Conservation (phyloP, 2,329 filamentous ascomycete species). For the Didymella pinodella region DNA sequence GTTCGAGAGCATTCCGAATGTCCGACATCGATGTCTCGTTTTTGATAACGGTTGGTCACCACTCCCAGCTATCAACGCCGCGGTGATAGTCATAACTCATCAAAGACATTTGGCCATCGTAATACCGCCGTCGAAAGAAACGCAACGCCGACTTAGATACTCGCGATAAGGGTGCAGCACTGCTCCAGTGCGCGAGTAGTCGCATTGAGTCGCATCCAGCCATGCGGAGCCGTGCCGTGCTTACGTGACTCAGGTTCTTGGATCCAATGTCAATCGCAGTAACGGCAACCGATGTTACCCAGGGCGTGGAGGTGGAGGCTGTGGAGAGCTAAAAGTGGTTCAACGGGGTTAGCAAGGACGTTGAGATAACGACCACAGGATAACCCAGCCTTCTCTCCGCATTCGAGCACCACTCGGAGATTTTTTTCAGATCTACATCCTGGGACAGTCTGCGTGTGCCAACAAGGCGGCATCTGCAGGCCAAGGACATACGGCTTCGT, state of each 20-base stretch:
- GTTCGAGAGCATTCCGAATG: not conserved
- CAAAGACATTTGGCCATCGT: slow-evolving; percentile 9
- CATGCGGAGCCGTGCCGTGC: slow-evolving; percentile 19
- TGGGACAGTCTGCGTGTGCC: not conserved
- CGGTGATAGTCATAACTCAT: slow-evolving; percentile 1
- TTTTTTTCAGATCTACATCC: slow-evolving; percentile 8
- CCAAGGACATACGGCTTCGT: not conserved
- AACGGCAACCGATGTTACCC: slow-evolving; percentile 25
- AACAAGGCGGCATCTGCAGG: not conserved
- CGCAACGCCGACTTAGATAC: slow-evolving; percentile 12
- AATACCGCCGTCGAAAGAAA: slow-evolving; percentile 13
- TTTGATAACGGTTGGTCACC: slow-evolving; percentile 29
- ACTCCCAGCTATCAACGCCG: slow-evolving; percentile 25
- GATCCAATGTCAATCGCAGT: slow-evolving; percentile 28
- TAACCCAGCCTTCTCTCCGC: slow-evolving; percentile 5
- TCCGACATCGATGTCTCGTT: not conserved
- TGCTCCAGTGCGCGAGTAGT: slow-evolving; percentile 3
- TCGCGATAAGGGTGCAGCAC: slow-evolving; percentile 29
- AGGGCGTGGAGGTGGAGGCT: slow-evolving; percentile 33
- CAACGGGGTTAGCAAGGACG: slow-evolving; percentile 3
- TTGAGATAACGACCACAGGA: slow-evolving; percentile 22
- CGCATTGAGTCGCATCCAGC: slow-evolving; percentile 17
- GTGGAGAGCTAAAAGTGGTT: slow-evolving; percentile 11
- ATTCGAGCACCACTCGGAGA: slow-evolving; percentile 5
- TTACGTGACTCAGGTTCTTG: slow-evolving; percentile 10